Evolutionary conservation across 164 flowering plant species (phyloP), one percentile per base, ranked within the genome.

Genomic region (Nelumbo lutea): DNA sequence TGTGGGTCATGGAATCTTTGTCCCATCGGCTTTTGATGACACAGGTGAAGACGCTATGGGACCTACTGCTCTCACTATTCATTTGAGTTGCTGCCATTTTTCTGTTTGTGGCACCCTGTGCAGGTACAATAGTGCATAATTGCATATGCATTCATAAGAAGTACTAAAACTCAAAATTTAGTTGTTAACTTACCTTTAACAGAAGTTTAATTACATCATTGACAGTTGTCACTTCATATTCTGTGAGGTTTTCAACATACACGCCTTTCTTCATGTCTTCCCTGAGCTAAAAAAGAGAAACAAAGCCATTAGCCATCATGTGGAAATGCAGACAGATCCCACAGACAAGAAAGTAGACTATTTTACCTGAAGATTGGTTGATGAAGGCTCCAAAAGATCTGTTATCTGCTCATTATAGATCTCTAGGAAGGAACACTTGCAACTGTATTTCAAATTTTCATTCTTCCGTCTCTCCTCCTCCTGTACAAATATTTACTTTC

Each of bases 21-120:
- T 88, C 98, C 97, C 98, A 87, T 1, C 68, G 84, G 78, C 98
- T 91, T 76, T 91, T 94, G 75, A 93, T 86, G 64, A 79, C 80
- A 75, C 97, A 93, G 48, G 98, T 91, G 68, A 93, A 93, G 65
- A 93, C 98, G 85, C 97, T 89, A 70, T 93, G 97, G 42, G 98
- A 93, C 44, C 98, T 86, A 71, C 98, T 91, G 78, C 98, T 93
- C 83, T 88, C 97, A 65, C 87, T 75, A 69, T 93, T 93, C 98
- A 93, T 93, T 63, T 83, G 53, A 9, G 97, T 91, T 60, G 96
- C 90, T 14, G 98, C 97, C 44, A 93, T 80, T 81, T 90, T 93
- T 76, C 97, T 86, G 72, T 88, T 89, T 64, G 88, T 88, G 73
- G 94, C 81, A 67, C 98, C 98, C 98, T 93, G 74, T 40, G 59